Conservation (phyloP, 306 rosid genomes). For the Pterocarpus macrocarpus region DNA sequence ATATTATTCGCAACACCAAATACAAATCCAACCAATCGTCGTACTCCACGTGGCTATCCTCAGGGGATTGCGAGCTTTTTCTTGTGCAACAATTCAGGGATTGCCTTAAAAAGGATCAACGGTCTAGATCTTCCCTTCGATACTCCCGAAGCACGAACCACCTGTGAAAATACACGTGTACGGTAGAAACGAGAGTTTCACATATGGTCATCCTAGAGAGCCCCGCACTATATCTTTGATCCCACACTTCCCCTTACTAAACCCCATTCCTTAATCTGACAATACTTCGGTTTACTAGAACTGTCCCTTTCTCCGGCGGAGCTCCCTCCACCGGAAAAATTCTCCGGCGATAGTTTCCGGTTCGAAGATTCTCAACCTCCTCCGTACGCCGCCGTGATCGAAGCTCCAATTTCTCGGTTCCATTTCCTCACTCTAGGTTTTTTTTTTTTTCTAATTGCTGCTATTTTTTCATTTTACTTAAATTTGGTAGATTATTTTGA, state of each 20-base stretch:
- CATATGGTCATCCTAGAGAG: neutral
- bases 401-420: constrained; percentile 37
- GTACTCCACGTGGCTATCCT: neutral
- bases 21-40: neutral
- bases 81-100: neutral
- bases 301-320: constrained; percentile 51
- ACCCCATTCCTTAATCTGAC: constrained; percentile 28
- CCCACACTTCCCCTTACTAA: constrained; percentile 28
- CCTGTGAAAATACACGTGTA: constrained; percentile 33
- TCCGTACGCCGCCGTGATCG: constrained; percentile 11
- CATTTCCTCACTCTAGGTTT: constrained; percentile 42
- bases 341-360: constrained; percentile 49
- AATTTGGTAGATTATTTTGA: neutral
- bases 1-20: too few relatives aligned
- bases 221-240: constrained; percentile 40
- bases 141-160: neutral
- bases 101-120: neutral
- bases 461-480: neutral
- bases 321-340: constrained; percentile 47
- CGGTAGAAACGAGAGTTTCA: neutral
- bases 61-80: neutral
- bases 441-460: neutral
- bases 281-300: neutral
- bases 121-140: constrained; percentile 22
- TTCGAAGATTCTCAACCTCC: constrained; percentile 1